Percentiles rank a stretch among this genome's conserved stretches.
These are phyloP conservation scores for Capsicum pubescens DNA, from an alignment of 257 asterid genomes.

Conservation along the genomic window DNA sequence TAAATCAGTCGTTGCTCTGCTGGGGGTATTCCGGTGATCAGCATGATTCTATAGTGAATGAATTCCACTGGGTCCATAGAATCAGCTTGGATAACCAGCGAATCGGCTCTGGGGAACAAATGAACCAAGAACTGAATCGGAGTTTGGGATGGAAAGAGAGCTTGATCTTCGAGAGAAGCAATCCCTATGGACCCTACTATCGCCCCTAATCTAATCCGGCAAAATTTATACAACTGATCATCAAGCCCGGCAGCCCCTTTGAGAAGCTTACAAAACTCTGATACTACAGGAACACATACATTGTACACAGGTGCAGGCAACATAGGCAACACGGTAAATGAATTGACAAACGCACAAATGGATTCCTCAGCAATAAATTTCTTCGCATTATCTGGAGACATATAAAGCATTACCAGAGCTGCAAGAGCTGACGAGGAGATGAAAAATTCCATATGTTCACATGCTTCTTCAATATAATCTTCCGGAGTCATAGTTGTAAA, in stretches of 20 bases:
- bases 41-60: no score
- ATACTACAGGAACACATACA: constrained; percentile 49
- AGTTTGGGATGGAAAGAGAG: no score
- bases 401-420: neutral
- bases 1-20: no score
- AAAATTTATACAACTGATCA: constrained; percentile 52
- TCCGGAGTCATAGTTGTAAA: neutral
- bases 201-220: constrained; percentile 47
- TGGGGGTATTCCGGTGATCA: no score
- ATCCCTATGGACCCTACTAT: constrained; percentile 43
- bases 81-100: no score
- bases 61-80: no score
- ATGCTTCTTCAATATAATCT: neutral
- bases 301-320: neutral
- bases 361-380: neutral
- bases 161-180: neutral
- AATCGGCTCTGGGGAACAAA: neutral
- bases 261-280: constrained; percentile 66
- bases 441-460: neutral
- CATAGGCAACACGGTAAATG: constrained; percentile 30
- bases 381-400: neutral
- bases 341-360: constrained; percentile 46
- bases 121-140: no score
- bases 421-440: neutral
- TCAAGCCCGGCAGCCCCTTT: constrained; percentile 46